Evolutionary conservation across 2,329 filamentous ascomycete genomes (phyloP).

Genomic region (Botrytis aclada): DNA sequence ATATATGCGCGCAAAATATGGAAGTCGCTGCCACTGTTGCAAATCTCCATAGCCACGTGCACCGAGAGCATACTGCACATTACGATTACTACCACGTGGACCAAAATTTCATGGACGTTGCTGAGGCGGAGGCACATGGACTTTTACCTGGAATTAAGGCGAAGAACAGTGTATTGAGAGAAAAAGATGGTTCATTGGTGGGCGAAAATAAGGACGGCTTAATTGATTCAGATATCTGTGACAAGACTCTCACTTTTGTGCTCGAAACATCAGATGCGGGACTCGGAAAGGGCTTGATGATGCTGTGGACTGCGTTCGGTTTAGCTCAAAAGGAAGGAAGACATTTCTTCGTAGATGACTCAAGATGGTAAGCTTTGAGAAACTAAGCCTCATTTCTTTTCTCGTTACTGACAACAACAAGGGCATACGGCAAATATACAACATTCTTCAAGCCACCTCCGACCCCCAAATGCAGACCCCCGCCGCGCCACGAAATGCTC

Average conservation of each 20-base stretch:
- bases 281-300: slow-evolving; percentile 72
- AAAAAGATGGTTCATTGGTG: slow-evolving; percentile 42
- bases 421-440: slow-evolving; percentile 72
- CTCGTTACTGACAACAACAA: slow-evolving; percentile 30
- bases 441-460: slow-evolving; percentile 70
- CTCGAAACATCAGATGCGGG: slow-evolving; percentile 73
- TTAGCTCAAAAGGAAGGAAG: slow-evolving; percentile 71
- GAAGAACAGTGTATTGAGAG: slow-evolving; percentile 32
- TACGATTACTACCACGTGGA: slow-evolving; percentile 60
- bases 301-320: slow-evolving; percentile 81
- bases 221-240: slow-evolving; percentile 57
- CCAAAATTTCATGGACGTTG: slow-evolving; percentile 69
- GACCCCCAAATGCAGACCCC: slow-evolving; percentile 62
- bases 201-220: slow-evolving; percentile 47
- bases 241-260: slow-evolving; percentile 71
- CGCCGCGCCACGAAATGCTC: slow-evolving; percentile 71
- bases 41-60: slow-evolving; percentile 46
- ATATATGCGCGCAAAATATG: slow-evolving; percentile 65
- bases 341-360: slow-evolving; percentile 81
- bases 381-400: background rate
- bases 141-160: slow-evolving; percentile 49
- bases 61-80: slow-evolving; percentile 45
- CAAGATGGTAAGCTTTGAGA: slow-evolving; percentile 56
- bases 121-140: slow-evolving; percentile 64
- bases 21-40: slow-evolving; percentile 60